These are phyloP conservation scores for Hymenoscyphus fructigenus DNA, from an alignment of 2,329 filamentous ascomycete species.

Conservation along the genomic window DNA sequence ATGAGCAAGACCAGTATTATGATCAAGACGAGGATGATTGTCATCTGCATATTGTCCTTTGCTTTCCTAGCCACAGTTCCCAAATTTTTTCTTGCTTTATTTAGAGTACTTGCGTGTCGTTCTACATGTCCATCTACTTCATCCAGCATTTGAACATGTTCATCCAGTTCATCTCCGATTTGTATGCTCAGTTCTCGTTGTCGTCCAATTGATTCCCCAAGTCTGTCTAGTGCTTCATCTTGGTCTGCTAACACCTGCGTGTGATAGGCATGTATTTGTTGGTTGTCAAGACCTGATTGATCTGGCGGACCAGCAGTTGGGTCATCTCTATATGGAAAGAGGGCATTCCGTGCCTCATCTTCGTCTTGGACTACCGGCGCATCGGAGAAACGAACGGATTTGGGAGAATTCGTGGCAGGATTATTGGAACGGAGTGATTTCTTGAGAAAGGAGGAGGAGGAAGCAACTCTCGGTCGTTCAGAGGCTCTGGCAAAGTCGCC, in stretches of 20 bases:
- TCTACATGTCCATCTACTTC: conserved; percentile 84
- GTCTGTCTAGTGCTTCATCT: conserved; percentile 84
- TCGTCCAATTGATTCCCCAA: conserved; percentile 82
- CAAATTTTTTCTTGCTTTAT: conserved; percentile 71
- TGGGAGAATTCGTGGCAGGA: conserved; percentile 45
- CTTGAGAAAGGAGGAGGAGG: conserved; percentile 44
- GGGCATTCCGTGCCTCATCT: conserved; percentile 54
- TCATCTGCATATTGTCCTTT: conserved; percentile 80
- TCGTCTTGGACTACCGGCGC: conserved; percentile 43
- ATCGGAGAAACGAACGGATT: conserved; percentile 87
- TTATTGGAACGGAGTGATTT: conserved; percentile 38
- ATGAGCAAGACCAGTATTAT: conserved; percentile 67
- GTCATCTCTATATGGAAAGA: conserved; percentile 73
- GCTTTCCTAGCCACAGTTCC: conserved; percentile 71
- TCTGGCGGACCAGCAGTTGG: conserved; percentile 43
- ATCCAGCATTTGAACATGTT: conserved; percentile 84
- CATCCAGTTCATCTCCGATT: conserved; percentile 93
- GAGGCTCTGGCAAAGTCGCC: conserved; percentile 64
- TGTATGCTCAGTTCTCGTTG: conserved; percentile 92
- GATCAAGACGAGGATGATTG: conserved; percentile 68
- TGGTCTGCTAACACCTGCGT: conserved; percentile 79
- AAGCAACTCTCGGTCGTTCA: conserved; percentile 35
- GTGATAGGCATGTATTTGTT: conserved; percentile 86
- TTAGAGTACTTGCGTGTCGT: conserved; percentile 72
- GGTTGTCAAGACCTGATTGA: conserved; percentile 63